Conservation (phyloP, 2,329 filamentous ascomycete genomes). For the Epichloe coenophiala region DNA sequence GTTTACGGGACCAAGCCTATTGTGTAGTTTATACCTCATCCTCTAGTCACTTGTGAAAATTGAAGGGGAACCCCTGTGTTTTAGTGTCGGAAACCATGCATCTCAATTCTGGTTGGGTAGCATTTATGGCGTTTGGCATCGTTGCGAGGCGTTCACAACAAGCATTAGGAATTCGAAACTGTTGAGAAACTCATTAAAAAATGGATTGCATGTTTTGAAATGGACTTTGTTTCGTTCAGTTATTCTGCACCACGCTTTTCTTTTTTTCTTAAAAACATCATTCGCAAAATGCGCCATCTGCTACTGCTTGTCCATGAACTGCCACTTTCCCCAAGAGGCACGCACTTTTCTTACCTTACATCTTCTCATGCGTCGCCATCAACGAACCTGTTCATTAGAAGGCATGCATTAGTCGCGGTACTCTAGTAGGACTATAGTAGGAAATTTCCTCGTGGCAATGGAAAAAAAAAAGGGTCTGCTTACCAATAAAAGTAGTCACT, state of each 20-base stretch:
- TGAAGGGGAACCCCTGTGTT: background rate
- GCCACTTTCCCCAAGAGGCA: background rate
- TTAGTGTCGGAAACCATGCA: no score
- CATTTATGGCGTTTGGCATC: background rate
- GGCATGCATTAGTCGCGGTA: slow-evolving; percentile 8
- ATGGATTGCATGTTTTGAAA: background rate
- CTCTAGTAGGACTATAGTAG: background rate
- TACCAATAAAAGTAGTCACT: slow-evolving; percentile 93
- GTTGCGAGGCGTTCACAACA: no score
- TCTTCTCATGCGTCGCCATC: slow-evolving; percentile 52
- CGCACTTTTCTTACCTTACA: slow-evolving; percentile 23
- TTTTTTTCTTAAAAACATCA: background rate
- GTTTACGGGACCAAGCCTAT: slow-evolving; percentile 58
- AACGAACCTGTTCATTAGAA: slow-evolving; percentile 23
- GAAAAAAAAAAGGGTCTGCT: slow-evolving; percentile 21
- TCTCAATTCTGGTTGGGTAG: background rate
- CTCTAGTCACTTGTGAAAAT: slow-evolving; percentile 21
- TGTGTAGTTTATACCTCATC: slow-evolving; percentile 48
- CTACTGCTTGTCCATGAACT: background rate
- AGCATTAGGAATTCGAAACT: background rate
- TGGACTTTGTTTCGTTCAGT: background rate
- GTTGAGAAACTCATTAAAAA: background rate
- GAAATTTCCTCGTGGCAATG: background rate
- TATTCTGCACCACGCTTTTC: slow-evolving; percentile 4
- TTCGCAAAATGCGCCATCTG: background rate